Base-by-base conservation (phyloP, 2,329 filamentous ascomycete genomes). In the Bipolaris sorokiniana region DNA sequence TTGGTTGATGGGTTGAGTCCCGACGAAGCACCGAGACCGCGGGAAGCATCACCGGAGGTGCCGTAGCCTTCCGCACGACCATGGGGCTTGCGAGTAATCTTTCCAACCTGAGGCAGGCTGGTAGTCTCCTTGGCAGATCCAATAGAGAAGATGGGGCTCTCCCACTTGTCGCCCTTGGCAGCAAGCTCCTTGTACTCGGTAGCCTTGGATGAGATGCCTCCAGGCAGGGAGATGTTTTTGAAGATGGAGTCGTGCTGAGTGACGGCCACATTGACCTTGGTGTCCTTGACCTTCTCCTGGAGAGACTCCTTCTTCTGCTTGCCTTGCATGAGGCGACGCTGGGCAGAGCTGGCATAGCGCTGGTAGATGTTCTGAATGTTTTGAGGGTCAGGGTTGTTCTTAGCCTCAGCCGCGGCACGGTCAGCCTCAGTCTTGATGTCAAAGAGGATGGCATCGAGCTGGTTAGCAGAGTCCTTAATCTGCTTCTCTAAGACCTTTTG, bases 211-310 rank as follows among this genome's bases (percentile, higher is more conserved):
- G 90, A 95, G 75, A 97, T 94, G 53, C 92, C 93, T 31, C 90
- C 90, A 23, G 93, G 92, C 5, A 99, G 83, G 55, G 88, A 84
- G 73, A 99, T 88, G 73, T 94, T 82, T 71, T 91, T 90, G 88
- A 99, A 97, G 64, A 98, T 91, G 64, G 90, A 93, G 72, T 97
- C 91, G 66, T 97, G 86, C 79, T 92, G 87, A 38, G 92, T 96
- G 63, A 93, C 81, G n/a, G 90, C 90, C 42, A 93, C 80, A 75
- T 96, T 95, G 76, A 93, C 86, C 79, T 90, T 87, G 74, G 87
- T 91, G 68, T 90, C 87, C 48, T 86, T 81, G 57, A 77, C 61
- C 50, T 60, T 68, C 56, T 76, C 69, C 66, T 79, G 80, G 9
- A 80, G 69, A 26, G 83, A 78, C 74, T 91, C 79, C 38, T 87